Percentiles rank a stretch among this genome's conserved stretches.
These are phyloP conservation scores for Irpex sp. DNA, from an alignment of 1,284 basidiomycete species.

Conservation along the genomic window DNA sequence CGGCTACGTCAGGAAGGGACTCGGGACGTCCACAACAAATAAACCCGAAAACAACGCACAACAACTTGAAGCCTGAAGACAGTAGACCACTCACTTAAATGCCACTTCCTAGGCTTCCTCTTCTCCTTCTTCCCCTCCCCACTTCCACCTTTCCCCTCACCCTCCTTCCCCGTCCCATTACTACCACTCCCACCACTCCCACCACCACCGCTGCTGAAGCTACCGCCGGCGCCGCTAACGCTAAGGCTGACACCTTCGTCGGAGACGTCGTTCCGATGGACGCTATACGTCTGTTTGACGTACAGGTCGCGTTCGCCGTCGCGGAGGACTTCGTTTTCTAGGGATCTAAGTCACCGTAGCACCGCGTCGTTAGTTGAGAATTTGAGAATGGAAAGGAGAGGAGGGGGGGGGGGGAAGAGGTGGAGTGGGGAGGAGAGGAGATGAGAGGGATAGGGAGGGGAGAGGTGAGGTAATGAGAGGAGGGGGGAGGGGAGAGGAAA, in stretches of 20 bases:
- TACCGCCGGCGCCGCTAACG: no score
- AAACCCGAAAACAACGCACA: no score
- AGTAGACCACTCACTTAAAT: constrained; percentile 49
- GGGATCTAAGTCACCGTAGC: constrained; percentile 15
- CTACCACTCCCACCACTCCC: no score
- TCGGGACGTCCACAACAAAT: no score
- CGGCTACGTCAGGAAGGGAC: no score
- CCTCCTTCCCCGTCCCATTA: constrained; percentile 39
- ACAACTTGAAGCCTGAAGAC: no score
- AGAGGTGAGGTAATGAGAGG: constrained; percentile 1
- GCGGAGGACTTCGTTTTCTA: constrained; percentile 31
- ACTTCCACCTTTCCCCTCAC: constrained; percentile 17
- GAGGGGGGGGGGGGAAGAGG: no score
- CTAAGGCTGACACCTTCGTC: constrained; percentile 4
- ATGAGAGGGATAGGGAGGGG: neutral
- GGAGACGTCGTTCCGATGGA: constrained; percentile 34
- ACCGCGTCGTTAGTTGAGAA: neutral
- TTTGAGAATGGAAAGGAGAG: no score
- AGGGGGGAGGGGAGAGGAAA: neutral
- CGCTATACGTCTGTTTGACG: constrained; percentile 78
- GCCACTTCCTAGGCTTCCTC: constrained; percentile 62
- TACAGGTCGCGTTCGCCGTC: constrained; percentile 63
- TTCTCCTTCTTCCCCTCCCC: constrained; percentile 20
- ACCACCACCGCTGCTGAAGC: constrained; percentile 30
- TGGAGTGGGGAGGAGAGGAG: neutral